Evolutionary conservation across 1,284 basidiomycete species (phyloP).

Genomic region (Athelia sp.): DNA sequence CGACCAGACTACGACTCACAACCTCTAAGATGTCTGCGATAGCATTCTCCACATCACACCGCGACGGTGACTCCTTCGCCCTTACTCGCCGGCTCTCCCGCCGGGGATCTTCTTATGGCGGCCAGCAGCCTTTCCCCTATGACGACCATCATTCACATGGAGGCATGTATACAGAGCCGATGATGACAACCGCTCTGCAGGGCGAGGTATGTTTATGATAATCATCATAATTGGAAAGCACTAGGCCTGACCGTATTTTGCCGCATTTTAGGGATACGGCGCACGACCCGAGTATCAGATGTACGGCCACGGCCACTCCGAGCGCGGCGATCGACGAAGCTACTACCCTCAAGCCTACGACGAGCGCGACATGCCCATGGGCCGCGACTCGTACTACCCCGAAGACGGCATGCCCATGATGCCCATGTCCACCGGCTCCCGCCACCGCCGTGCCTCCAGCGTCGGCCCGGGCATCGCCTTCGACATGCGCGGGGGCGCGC

Average conservation of each 20-base stretch:
- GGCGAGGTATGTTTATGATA: neutral
- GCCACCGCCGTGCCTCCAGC: neutral
- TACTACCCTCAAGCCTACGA: neutral
- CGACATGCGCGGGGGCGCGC: neutral
- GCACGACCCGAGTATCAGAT: neutral
- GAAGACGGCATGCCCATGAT: neutral
- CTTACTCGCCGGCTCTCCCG: too few relatives aligned
- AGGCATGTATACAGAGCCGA: constrained; percentile 1
- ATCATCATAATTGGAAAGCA: neutral
- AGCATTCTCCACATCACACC: too few relatives aligned
- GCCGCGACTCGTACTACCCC: constrained; percentile 1
- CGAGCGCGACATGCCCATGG: neutral
- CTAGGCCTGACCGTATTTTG: neutral
- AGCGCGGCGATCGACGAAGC: neutral
- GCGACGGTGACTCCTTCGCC: too few relatives aligned
- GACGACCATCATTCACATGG: neutral
- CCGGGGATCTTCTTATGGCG: neutral
- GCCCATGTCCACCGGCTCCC: neutral
- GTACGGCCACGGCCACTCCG: neutral
- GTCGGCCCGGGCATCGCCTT: neutral
- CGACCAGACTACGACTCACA: too few relatives aligned
- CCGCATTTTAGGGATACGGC: neutral
- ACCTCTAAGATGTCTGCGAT: too few relatives aligned
- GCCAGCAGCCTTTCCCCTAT: neutral
- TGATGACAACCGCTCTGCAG: neutral